Base-by-base conservation (phyloP, 306 rosid species). In the Potentilla sterilis region DNA sequence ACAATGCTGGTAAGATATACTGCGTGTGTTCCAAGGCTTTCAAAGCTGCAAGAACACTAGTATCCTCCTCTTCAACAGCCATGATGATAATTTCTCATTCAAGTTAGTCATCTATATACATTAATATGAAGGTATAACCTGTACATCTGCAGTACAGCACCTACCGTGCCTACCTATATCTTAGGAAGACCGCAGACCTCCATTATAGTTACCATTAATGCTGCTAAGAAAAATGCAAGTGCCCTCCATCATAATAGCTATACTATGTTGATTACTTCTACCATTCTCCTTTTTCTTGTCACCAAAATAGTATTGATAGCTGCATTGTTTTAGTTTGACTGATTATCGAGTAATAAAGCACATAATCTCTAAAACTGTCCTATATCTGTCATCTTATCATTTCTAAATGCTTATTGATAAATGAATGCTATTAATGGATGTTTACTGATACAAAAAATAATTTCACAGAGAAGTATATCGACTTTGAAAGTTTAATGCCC, bases 1-100 rank as follows among this genome's bases (percentile, higher is more conserved):
- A 74, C 64, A 65, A 47, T 67, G 49, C 37, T 32, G 13, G 67
- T 58, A 58, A 58, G 64, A 2, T 64, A 69, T 70, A 61, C 44
- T 80, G 85, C 80, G 80, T 82, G 80, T 62, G 43, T 35, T 70
- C 18, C 21, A 85, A 82, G 84, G 59, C 52, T 68, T 74, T 75
- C 78, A 82, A 77, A 57, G 82, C 82, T 68, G 84, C 85, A 79
- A 79, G 52, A 62, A 66, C 76, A 63, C 75, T 75, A 64, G 69
- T 46, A 73, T 79, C n/a, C 74, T 28, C 74, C 64, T 79, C 75
- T 10, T 67, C 76, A 32, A 21, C 72, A 44, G 16, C 80, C 75
- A 82, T 77, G 79, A 85, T 85, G 78, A 70, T 76, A 69, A 41
- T 79, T 75, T 76, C 78, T 82, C 78, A 79, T 79, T 49, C 63